Evolutionary conservation across 208 protist species (phyloP).

Genomic region (Crithidia mellificae): DNA sequence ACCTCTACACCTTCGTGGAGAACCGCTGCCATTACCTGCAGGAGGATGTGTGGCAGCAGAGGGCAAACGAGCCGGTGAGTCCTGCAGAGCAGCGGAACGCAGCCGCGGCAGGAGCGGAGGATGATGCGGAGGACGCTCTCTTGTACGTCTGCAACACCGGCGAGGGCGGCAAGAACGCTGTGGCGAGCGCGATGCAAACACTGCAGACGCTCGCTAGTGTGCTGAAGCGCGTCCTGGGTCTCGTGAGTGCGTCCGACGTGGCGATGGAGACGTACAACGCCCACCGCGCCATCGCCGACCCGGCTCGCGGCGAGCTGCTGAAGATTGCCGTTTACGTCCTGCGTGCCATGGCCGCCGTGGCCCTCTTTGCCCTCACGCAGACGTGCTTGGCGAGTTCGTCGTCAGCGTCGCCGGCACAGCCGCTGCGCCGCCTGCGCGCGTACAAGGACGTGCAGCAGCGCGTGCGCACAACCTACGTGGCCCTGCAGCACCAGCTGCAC

Average conservation of each 20-base stretch:
- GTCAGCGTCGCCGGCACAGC: not conserved
- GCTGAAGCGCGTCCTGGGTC: constrained; percentile 53
- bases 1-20: constrained; percentile 80
- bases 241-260: constrained; percentile 74
- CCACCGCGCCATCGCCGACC: constrained; percentile 64
- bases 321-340: constrained; percentile 71
- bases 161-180: constrained; percentile 5
- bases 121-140: not conserved
- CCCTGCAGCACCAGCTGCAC: constrained; percentile 59
- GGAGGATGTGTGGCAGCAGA: constrained; percentile 35
- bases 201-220: constrained; percentile 29
- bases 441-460: constrained; percentile 28
- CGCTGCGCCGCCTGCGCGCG: constrained; percentile 12
- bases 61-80: constrained; percentile 1
- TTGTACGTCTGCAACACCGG: constrained; percentile 6
- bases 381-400: not conserved
- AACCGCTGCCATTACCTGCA: constrained; percentile 48
- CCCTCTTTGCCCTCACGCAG: constrained; percentile 43
- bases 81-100: constrained; percentile 5
- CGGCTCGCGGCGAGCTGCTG: constrained; percentile 66
- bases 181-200: constrained; percentile 10
- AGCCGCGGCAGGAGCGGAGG: not conserved
- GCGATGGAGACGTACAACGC: constrained; percentile 79
- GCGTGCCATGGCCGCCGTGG: constrained; percentile 40
- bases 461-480: constrained; percentile 31